A percentile compares a stretch with the other conserved stretches of the same genome.
Conservation (phyloP, 345 rosid species). For the Citropsis articulata region DNA sequence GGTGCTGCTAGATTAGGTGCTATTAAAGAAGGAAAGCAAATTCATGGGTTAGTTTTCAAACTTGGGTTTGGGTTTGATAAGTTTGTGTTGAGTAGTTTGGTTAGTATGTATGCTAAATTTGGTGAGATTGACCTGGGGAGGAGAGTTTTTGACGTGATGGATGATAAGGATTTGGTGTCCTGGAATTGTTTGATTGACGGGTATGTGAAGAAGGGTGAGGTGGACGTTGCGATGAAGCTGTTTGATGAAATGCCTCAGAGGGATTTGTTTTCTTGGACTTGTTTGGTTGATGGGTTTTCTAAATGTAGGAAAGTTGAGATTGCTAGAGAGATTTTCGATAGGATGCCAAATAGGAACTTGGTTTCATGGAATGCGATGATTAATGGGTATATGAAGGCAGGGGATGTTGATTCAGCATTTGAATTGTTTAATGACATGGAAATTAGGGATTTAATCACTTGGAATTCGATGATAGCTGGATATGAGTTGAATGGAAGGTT, state of each 20-base stretch:
- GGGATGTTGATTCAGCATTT: conserved; percentile 26
- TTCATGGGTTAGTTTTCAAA: conserved; percentile 54
- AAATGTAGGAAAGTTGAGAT: conserved; percentile 34
- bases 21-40: conserved; percentile 50
- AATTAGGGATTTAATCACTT: conserved; percentile 35
- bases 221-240: conserved; percentile 36
- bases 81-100: conserved; percentile 56
- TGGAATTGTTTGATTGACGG: conserved; percentile 55
- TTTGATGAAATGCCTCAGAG: conserved; percentile 49
- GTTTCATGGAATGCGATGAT: conserved; percentile 50
- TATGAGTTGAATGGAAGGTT: conserved; percentile 36
- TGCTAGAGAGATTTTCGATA: conserved; percentile 44
- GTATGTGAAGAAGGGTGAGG: conserved; percentile 39
- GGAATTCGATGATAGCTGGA: conserved; percentile 51
- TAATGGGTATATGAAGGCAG: conserved; percentile 41
- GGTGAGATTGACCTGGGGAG: conserved; percentile 33
- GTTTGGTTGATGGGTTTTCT: conserved; percentile 46
- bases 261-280: conserved; percentile 49
- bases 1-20: conserved; percentile 45
- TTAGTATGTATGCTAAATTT: conserved; percentile 47
- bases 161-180: conserved; percentile 36
- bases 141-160: conserved; percentile 44
- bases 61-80: conserved; percentile 45
- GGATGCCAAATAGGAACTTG: conserved; percentile 32
- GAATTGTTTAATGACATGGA: conserved; percentile 35